Percentiles rank a stretch among this genome's conserved stretches.
These are phyloP conservation scores for Pythium insidiosum DNA, from an alignment of 352 stramenopile species.

Conservation along the genomic window DNA sequence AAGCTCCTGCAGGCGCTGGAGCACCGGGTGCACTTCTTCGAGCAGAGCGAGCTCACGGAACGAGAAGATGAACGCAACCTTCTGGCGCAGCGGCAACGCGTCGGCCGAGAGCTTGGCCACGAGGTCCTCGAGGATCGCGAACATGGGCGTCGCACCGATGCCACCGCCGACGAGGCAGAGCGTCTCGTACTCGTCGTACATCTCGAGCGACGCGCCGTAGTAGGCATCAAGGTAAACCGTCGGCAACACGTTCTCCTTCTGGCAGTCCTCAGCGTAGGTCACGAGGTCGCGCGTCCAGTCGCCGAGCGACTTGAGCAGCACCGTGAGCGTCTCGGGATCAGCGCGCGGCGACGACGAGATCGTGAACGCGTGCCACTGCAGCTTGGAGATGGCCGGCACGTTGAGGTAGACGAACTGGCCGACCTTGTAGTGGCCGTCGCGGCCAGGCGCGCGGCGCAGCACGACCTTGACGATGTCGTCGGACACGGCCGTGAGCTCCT, in stretches of 20 bases:
- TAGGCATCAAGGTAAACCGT: constrained; percentile 35
- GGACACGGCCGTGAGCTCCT: constrained; percentile 11
- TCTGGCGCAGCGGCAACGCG: constrained; percentile 6
- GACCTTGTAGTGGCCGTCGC: constrained; percentile 17
- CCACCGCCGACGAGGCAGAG: constrained; percentile 23
- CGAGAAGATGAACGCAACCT: constrained; percentile 26
- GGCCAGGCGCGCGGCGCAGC: constrained; percentile 12
- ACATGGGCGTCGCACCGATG: constrained; percentile 29
- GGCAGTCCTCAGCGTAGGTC: constrained; percentile 26
- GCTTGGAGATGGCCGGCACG: constrained; percentile 29
- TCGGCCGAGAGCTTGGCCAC: constrained; percentile 8
- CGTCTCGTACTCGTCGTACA: constrained; percentile 26
- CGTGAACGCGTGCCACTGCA: constrained; percentile 48
- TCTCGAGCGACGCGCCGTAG: constrained; percentile 24
- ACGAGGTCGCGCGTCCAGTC: constrained; percentile 26
- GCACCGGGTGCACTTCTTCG: constrained; percentile 24
- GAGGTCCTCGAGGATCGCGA: constrained; percentile 30
- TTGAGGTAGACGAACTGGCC: constrained; percentile 45
- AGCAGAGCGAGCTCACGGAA: constrained; percentile 30
- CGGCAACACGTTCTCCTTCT: constrained; percentile 11
- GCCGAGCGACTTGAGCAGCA: constrained; percentile 32
- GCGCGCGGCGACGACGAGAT: constrained; percentile 27
- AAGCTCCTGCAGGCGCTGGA: constrained; percentile 15
- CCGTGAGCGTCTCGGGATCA: constrained; percentile 17
- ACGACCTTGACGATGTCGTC: constrained; percentile 28